These are phyloP conservation scores for Lasiosphaeria miniovina DNA, from an alignment of 495 filamentous ascomycete species.

Conservation along the genomic window DNA sequence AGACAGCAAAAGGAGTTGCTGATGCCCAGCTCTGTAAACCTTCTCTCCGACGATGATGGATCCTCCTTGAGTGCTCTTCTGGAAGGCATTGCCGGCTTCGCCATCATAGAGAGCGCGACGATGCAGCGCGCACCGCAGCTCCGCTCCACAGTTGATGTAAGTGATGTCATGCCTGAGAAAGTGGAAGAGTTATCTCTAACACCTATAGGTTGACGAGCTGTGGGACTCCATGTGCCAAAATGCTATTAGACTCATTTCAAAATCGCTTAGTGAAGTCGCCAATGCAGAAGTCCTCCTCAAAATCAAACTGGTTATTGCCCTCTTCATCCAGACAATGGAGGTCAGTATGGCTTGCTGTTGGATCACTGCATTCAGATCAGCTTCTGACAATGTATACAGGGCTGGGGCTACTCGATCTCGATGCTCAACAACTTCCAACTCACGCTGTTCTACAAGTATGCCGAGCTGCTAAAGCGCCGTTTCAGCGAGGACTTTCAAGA, in stretches of 20 bases:
- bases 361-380: neutral
- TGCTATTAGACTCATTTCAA: constrained; percentile 74
- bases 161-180: constrained; percentile 19
- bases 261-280: constrained; percentile 69
- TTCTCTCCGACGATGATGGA: constrained; percentile 67
- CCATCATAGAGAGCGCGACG: constrained; percentile 91
- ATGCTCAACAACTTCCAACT: constrained; percentile 79
- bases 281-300: constrained; percentile 84
- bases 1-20: constrained; percentile 88
- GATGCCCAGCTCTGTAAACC: constrained; percentile 66
- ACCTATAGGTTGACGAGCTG: constrained; percentile 77
- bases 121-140: constrained; percentile 81
- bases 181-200: constrained; percentile 21
- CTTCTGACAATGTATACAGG: constrained; percentile 45
- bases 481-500: constrained; percentile 95
- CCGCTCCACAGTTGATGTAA: constrained; percentile 78
- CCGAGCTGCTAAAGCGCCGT: constrained; percentile 80
- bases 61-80: constrained; percentile 77
- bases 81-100: constrained; percentile 93
- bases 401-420: constrained; percentile 84
- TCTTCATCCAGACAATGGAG: constrained; percentile 98
- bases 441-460: constrained; percentile 86
- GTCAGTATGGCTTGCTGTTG: constrained; percentile 37
- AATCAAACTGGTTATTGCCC: constrained; percentile 84
- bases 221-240: constrained; percentile 98